Conservation (phyloP, 2,329 filamentous ascomycete genomes). For the Epichloe sp. region DNA sequence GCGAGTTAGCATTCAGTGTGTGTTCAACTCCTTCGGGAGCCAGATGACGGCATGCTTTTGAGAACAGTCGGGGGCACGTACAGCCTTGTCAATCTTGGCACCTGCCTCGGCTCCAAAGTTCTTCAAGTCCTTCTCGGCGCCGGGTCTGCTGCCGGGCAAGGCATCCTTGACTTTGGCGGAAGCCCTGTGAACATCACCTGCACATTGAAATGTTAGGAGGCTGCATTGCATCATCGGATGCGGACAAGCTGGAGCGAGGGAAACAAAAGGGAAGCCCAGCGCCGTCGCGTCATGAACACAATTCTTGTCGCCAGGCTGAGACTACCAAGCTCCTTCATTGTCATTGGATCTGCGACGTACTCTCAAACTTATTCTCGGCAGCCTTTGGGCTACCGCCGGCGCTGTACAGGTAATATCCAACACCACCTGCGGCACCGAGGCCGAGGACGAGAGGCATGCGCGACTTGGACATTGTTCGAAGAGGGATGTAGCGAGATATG, state of each 20-base stretch:
- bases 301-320: background rate
- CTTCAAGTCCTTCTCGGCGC: slow-evolving; percentile 52
- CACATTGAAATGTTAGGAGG: background rate
- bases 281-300: background rate
- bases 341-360: slow-evolving; percentile 29
- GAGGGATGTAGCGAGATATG: background rate
- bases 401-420: slow-evolving; percentile 83
- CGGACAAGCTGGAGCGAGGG: background rate
- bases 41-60: too few species aligned
- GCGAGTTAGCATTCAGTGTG: background rate
- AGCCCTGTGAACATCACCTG: slow-evolving; percentile 65
- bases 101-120: slow-evolving; percentile 35
- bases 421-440: slow-evolving; percentile 49
- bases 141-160: slow-evolving; percentile 46
- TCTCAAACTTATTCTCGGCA: slow-evolving; percentile 77
- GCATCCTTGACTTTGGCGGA: slow-evolving; percentile 54
- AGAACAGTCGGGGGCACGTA: slow-evolving; percentile 31
- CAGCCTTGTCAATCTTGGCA: slow-evolving; percentile 53
- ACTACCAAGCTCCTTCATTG: background rate
- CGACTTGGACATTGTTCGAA: slow-evolving; percentile 31
- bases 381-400: slow-evolving; percentile 70
- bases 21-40: too few species aligned
- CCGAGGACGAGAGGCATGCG: slow-evolving; percentile 40
- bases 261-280: background rate
- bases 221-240: background rate